Conservation (phyloP, 345 rosid genomes). For the Hibiscus trionum region DNA sequence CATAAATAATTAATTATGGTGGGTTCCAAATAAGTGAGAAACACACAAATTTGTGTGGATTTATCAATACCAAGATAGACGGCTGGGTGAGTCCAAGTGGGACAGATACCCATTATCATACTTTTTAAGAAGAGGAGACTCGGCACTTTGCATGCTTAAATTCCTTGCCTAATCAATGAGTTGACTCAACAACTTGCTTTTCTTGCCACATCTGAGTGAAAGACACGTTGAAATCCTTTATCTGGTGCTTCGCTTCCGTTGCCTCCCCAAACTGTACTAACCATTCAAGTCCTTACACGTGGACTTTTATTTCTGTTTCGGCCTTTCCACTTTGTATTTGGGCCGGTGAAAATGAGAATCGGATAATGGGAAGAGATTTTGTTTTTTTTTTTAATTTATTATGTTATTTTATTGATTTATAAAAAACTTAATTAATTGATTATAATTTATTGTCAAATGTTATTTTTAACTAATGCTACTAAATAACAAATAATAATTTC, state of each 20-base stretch:
- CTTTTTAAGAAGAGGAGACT: background rate
- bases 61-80: background rate
- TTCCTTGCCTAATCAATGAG: background rate
- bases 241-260: constrained; percentile 7
- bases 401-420: too few species aligned
- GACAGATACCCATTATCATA: background rate
- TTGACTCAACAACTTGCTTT: constrained; percentile 1
- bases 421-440: too few species aligned
- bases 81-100: background rate
- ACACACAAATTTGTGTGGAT: background rate
- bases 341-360: too few species aligned
- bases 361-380: too few species aligned
- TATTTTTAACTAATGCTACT: too few species aligned
- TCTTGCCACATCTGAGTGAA: background rate
- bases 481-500: too few species aligned
- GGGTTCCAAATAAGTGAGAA: background rate
- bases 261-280: background rate
- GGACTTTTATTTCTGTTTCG: background rate
- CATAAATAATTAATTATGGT: background rate
- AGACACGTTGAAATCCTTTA: background rate
- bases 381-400: too few species aligned
- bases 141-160: background rate
- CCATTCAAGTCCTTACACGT: background rate
- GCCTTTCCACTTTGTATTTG: too few species aligned
- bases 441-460: too few species aligned